A percentile compares a stretch with the other conserved stretches of the same genome.
Evolutionary conservation across 1,139 yeast species (phyloP).

Genomic region (Yamadazyma atmosphaerica): DNA sequence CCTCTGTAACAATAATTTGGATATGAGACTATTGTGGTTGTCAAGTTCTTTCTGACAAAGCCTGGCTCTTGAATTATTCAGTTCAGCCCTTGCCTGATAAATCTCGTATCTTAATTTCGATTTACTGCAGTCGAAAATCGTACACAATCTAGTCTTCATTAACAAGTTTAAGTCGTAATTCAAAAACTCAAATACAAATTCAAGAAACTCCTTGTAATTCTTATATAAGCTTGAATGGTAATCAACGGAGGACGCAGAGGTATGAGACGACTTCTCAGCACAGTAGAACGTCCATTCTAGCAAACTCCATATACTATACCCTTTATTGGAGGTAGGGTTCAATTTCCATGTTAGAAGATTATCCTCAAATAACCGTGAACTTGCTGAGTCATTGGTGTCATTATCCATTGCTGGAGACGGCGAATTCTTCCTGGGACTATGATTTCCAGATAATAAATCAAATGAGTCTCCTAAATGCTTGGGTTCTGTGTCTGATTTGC

Average conservation of each 20-base stretch:
- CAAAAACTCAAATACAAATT: conserved; percentile 23
- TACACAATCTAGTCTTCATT: conserved; percentile 7
- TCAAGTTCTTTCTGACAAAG: conserved; percentile 3
- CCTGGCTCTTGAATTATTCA: not conserved
- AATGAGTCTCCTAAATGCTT: not conserved
- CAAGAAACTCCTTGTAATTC: conserved; percentile 15
- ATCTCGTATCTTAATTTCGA: not conserved
- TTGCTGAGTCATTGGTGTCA: not conserved
- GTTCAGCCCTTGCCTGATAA: not conserved
- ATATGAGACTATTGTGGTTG: conserved; percentile 2
- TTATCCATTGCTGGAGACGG: not conserved
- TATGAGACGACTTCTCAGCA: conserved; percentile 19
- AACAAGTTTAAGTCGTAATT: conserved; percentile 19
- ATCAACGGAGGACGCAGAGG: conserved; percentile 9
- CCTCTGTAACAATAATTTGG: conserved; percentile 6
- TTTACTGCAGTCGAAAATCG: not conserved
- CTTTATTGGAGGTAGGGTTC: conserved; percentile 19
- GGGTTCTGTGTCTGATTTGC: not conserved
- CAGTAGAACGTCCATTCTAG: conserved; percentile 39
- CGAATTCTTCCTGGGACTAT: not conserved
- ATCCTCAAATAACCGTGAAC: conserved; percentile 32
- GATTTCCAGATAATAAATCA: not conserved
- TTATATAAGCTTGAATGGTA: conserved; percentile 19
- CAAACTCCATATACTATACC: conserved; percentile 32
- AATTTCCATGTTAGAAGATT: conserved; percentile 23